Evolutionary conservation across 2,329 filamentous ascomycete species (phyloP), one percentile per base, ranked within the genome.

Genomic region (Beauveria varroae): DNA sequence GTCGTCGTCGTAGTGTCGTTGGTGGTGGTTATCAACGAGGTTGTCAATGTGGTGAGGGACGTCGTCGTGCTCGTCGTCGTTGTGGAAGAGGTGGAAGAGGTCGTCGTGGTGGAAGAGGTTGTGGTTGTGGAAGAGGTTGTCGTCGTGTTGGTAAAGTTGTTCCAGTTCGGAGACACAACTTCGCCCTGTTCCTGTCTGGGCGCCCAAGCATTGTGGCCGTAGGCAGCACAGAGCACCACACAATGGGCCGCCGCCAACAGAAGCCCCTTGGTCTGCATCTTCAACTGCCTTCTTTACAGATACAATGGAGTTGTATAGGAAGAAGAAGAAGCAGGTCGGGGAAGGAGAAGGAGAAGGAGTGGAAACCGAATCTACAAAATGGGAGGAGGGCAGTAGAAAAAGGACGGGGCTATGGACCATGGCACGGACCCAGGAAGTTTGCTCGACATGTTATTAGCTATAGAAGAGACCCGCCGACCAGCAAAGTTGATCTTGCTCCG

Each of bases 211-310:
- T 60, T 47, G 18, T 40, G 26, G n/a, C 41, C 50, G 28, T 54
- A 54, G n/a, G 57, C 57, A 10, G 57, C 50, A n/a, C 43, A 34
- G 24, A 59, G 24, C 18, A 37, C 57, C n/a, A 41, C 41, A 12
- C 16, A 60, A 41, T 60, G 57, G 10, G 50, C 57, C 40, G 47
- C 57, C 57, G 49, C 26, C 49, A 60, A 20, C 43, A 60, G 28
- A 37, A 60, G 50, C 49, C 49, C 50, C 26, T 54, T 60, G 57
- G 43, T 47, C 57, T 54, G 49, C 57, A 60, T 60, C 37, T 47
- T 60, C 56, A 41, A 58, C 56, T 34, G 22, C 57, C 47, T 50
- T 60, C 12, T 52, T 58, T 14, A 51, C 24, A 51, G 46, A 22
- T 43, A 52, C 49, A 53, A 26, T 18, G 26, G 34, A n/a, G 20